Evolutionary conservation across 129 eudicot genomes (phyloP), one percentile per base, ranked within the genome.

Genomic region (Escallonia herrerae): DNA sequence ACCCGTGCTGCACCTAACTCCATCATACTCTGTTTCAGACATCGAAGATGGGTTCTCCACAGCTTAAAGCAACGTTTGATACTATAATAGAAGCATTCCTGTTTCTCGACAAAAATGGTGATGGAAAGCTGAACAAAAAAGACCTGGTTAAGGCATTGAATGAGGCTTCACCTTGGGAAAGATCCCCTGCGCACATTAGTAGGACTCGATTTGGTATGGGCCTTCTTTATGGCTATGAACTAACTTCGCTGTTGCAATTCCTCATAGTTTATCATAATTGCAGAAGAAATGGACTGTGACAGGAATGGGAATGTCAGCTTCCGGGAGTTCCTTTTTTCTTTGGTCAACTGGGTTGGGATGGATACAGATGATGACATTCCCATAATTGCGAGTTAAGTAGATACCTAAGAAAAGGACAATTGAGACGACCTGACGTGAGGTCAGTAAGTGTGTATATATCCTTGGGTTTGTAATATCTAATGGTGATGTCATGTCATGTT

Each of bases 211-310:
- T 87, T 66, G 76, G 95, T 85, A 81, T 46, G 14, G 3, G n/a
- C 40, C 45, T 50, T 11, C 52, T 42, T 7, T 14, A 9, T 55
- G 33, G 43, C 61, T 63, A 41, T 55, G 44, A 12, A 8, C 13
- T 56, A 3, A 5, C 48, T 42, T 10, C 37, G 56, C 50, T 49
- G 47, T 58, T 57, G 12, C 66, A 7, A 13, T 13, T 44, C 48
- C 38, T 46, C 3, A 14, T 42, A 39, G 8, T 40, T 69, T 7
- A 39, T 56, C 22, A 50, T 22, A 6, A 58, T 39, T 80, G 89
- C 84, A 86, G 95, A 70, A 78, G 95, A 86, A 74, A 74, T 86
- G 87, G 95, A 86, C 77, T 80, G 79, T 83, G 82, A 83, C 80
- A 83, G 65, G 76, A 76, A 83, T 45, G 95, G 90, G 46, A 81